phyloP scores from a whole-genome alignment of 495 filamentous ascomycete genomes.

The Aspergillus nanangensis region DNA sequence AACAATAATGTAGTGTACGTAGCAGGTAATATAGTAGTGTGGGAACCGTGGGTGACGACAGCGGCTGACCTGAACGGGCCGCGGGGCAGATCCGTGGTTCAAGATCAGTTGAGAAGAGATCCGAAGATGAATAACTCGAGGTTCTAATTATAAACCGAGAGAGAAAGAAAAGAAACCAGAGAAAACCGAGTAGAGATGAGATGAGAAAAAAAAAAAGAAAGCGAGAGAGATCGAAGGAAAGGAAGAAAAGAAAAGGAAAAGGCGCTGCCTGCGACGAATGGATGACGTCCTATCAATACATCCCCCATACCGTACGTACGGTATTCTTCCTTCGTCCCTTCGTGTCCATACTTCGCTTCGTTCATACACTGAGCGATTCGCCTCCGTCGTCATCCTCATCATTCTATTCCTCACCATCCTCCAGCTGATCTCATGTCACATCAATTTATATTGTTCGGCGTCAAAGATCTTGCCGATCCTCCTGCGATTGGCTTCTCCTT shows the following conservation, averaged over 20 bases:
- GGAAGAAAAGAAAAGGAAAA: background rate
- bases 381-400: background rate
- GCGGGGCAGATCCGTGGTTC: conserved; percentile 6
- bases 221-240: background rate
- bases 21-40: too few relatives aligned
- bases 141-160: too few relatives aligned
- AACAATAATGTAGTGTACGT: too few relatives aligned
- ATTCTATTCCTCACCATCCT: background rate
- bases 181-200: background rate
- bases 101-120: too few relatives aligned
- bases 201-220: background rate
- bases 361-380: background rate
- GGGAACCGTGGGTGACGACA: conserved; percentile 26
- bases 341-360: too few relatives aligned
- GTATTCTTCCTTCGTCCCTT: background rate
- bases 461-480: too few relatives aligned
- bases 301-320: background rate
- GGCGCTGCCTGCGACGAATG: background rate
- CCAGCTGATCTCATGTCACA: background rate
- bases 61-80: conserved; percentile 21
- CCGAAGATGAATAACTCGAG: too few relatives aligned
- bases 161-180: background rate
- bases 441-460: too few relatives aligned
- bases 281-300: background rate
- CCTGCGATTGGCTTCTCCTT: too few relatives aligned